Base-by-base conservation (phyloP, 1,139 yeast species). In the Suhomyces taliae region DNA sequence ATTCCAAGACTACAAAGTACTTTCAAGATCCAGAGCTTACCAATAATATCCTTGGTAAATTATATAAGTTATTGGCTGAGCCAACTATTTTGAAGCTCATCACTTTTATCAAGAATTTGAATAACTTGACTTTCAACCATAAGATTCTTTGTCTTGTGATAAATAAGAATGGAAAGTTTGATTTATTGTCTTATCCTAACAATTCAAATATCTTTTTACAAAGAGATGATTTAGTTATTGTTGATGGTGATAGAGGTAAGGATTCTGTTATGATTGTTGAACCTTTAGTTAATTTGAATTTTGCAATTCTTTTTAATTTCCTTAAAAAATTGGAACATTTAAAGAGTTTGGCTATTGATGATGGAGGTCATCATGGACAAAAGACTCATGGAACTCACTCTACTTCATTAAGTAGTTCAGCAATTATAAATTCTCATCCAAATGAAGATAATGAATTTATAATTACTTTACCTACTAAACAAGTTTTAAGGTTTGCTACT, bases 271-370 rank as follows among this genome's bases (percentile, higher is more conserved):
- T 74, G 79, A 72, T 76, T 48, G 63, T 74, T 43, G 76, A 74
- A 46, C 79, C 81, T 1, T 61, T 73, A 51, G 70, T 74, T 24
- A 68, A 65, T 53, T 65, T 75, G 49, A 69, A 74, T 49, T 66
- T 72, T 58, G 97, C 95, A 1, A 81, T 89, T 35, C 76, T 88
- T 53, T 81, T 93, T 62, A 90, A 90, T 65, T 86, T 88, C 58
- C 68, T 87, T 60, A 86, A 85, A 64, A 86, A 87, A 62, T 79
- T 85, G 58, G 87, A 88, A 58, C 95, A 87, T 62, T 75, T 85
- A 52, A 88, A 87, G 62, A 86, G 90, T 48, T 82, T 87, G 58
- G 85, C 87, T 9, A 70, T 72, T 46, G 54, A 57, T 26, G 56
- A 54, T 39, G 38, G 38, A 31, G 44, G 46, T 34, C 40, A 47